Percentiles rank a stretch among this genome's conserved stretches.
phyloP scores from a whole-genome alignment of 2,329 filamentous ascomycete species.

The Fusarium concolor region DNA sequence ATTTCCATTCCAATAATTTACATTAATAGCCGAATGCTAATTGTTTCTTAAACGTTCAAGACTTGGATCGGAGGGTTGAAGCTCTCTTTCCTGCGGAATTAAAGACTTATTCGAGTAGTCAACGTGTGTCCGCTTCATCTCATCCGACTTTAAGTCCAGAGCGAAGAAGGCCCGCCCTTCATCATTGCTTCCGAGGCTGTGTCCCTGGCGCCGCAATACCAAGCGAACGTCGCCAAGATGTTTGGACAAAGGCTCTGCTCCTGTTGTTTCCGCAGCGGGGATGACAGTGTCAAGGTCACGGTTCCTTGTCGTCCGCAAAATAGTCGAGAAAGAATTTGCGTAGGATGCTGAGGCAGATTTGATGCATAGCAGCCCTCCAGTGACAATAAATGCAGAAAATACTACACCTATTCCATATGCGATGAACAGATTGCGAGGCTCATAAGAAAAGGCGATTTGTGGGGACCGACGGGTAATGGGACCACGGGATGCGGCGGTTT shows the following conservation, averaged over 20 bases:
- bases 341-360: background rate
- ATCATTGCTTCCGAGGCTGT: accelerated
- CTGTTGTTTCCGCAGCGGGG: background rate
- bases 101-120: no score
- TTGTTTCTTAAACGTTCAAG: no score
- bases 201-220: background rate
- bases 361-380: background rate
- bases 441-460: constrained; percentile 2
- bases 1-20: no score
- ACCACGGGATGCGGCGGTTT: background rate
- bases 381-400: accelerated
- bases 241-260: constrained; percentile 8
- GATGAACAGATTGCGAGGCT: constrained; percentile 18
- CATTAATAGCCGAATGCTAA: no score
- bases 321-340: constrained; percentile 9
- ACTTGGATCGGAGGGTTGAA: no score
- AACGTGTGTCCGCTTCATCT: background rate
- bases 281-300: constrained; percentile 6
- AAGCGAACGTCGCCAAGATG: background rate
- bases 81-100: no score
- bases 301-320: constrained; percentile 16
- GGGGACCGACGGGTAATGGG: background rate
- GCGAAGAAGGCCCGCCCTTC: background rate
- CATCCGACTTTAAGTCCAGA: background rate
- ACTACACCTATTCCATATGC: background rate